Evolutionary conservation across 2,329 filamentous ascomycete species (phyloP).

Genomic region (Talaromyces sp.): DNA sequence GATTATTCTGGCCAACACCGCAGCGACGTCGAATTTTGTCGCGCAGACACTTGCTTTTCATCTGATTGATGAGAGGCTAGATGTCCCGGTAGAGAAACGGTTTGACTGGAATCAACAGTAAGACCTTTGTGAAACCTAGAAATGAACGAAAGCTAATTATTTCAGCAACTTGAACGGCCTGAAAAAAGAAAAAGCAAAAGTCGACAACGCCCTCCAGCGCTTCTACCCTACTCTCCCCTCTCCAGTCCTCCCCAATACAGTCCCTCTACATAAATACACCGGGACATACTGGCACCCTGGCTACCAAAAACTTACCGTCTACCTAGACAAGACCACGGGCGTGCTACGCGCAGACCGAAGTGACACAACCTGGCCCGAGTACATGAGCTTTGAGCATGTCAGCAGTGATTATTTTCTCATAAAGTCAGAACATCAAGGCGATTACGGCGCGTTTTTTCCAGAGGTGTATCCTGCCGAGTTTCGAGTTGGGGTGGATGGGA

Average conservation of each 20-base stretch:
- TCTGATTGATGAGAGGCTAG: slow-evolving; percentile 9
- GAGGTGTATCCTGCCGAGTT: slow-evolving; percentile 5
- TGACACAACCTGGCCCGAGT: slow-evolving; percentile 5
- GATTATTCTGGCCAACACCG: slow-evolving; percentile 44
- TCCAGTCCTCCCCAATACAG: slow-evolving; percentile 3
- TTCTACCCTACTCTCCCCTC: slow-evolving; percentile 12
- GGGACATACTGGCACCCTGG: slow-evolving; percentile 11
- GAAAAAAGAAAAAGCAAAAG: background rate
- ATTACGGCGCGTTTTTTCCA: background rate
- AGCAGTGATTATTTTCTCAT: slow-evolving; percentile 10
- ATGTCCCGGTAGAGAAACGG: slow-evolving; percentile 5
- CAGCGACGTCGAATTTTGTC: slow-evolving; percentile 31
- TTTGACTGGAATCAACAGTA: slow-evolving; percentile 12
- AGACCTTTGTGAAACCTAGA: background rate
- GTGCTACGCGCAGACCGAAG: slow-evolving; percentile 10
- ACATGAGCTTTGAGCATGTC: slow-evolving; percentile 8
- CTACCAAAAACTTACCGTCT: slow-evolving; percentile 8
- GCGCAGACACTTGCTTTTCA: slow-evolving; percentile 2
- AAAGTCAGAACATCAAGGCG: background rate
- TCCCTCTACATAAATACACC: slow-evolving; percentile 7
- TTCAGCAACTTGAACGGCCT: background rate
- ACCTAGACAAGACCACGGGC: background rate
- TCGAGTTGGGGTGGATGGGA: background rate
- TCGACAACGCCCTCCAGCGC: background rate
- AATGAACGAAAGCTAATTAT: background rate